phyloP scores from a whole-genome alignment of 768 basidiomycete genomes.

The Goffeauzyma gilvescens region DNA sequence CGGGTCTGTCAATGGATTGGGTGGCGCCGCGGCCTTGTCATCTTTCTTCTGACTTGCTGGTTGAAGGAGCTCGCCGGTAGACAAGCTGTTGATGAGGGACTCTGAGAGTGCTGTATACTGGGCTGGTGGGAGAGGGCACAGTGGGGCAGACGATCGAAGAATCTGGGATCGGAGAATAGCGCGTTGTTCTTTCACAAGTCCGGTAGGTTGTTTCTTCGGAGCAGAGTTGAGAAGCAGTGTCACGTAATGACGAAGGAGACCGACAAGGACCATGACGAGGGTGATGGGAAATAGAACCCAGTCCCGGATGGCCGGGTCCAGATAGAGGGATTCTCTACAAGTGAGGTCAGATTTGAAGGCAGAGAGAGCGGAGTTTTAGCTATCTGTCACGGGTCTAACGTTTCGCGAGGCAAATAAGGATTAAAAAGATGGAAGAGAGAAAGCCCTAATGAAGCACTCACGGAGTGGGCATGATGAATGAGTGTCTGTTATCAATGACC shows the following conservation, averaged over 20 bases:
- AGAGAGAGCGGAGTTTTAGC: too few relatives aligned
- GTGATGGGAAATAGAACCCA: constrained; percentile 81
- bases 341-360: too few relatives aligned
- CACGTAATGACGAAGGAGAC: constrained; percentile 80
- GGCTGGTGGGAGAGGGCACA: constrained; percentile 47
- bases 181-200: constrained; percentile 67
- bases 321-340: constrained; percentile 41
- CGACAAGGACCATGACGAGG: constrained; percentile 88
- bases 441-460: too few relatives aligned
- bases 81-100: constrained; percentile 21
- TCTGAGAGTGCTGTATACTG: constrained; percentile 29
- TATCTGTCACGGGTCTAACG: too few relatives aligned
- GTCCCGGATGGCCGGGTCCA: constrained; percentile 79
- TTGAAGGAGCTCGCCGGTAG: constrained; percentile 60
- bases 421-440: too few relatives aligned
- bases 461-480: too few relatives aligned
- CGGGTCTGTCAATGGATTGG: constrained; percentile 75
- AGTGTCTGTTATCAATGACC: too few relatives aligned
- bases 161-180: constrained; percentile 58
- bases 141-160: constrained; percentile 57
- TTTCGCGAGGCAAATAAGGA: too few relatives aligned
- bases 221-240: constrained; percentile 62
- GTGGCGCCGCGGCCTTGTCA: constrained; percentile 35
- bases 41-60: constrained; percentile 51
- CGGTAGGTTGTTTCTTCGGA: constrained; percentile 60